Evolutionary conservation across 768 basidiomycete species (phyloP), one percentile per base, ranked within the genome.

Genomic region (Clathrus columnatus): DNA sequence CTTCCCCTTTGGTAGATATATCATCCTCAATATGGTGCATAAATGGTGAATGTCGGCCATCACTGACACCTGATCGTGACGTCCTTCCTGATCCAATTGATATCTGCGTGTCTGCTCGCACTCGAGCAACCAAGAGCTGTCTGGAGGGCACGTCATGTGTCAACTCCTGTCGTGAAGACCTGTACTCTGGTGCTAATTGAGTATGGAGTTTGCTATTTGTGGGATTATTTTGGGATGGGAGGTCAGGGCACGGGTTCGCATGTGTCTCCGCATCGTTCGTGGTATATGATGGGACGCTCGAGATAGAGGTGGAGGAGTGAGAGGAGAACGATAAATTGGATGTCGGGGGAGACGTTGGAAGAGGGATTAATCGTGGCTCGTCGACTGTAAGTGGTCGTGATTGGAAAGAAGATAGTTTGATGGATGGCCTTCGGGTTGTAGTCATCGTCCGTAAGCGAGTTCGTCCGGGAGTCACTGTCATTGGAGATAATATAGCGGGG

Each of bases 311-410:
- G 2, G 84, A 85, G 1, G 85, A 88, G n/a, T 71, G 79, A 3
- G 87, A 88, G n/a, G 87, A 89, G 61, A 83, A 78, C 0, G 87
- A 91, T 16, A 89, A 60, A 0, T 82, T 73, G 20, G 87, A 90
- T 26, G 75, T 71, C 0, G 87, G 83, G 14, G 87, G 87, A 1
- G 87, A 89, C 57, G 82, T 73, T 1, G 84, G 79, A 2, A 55
- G 29, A 20, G 54, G 54, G 18, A 55, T 30, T 20, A 48, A 30
- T 10, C 24, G 54, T 17, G 54, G 16, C 16, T 44, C 30, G 23
- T 51, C 51, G 18, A 24, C 11, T 18, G 50, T 20, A 20, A 20
- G 1, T 24, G 17, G 28, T 28, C 14, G 48, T 5, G 48, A 7
- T 1, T 23, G 21, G 7, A 44, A 24, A n/a, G 43, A 32, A 83